These are phyloP conservation scores for Capronia coronata DNA, from an alignment of 2,329 filamentous ascomycete genomes.

Conservation along the genomic window DNA sequence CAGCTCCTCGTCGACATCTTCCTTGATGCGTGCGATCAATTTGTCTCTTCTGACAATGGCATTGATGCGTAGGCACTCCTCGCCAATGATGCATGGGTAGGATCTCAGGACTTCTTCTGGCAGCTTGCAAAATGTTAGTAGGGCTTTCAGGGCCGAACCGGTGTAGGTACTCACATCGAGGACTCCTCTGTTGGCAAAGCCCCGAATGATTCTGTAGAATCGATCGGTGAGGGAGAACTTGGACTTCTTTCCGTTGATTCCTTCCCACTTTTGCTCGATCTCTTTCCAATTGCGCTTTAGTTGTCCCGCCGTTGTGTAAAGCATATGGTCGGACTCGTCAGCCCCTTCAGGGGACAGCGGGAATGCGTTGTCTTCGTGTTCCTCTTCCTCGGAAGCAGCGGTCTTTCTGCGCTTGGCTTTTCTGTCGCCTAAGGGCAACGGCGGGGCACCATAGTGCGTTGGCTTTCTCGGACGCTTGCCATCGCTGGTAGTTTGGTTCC, in stretches of 20 bases:
- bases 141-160: not conserved
- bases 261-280: not conserved
- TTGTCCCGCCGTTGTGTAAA: not conserved
- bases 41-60: not conserved
- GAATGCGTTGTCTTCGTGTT: not conserved
- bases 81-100: not conserved
- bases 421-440: not conserved
- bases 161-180: not conserved
- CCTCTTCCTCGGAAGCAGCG: not conserved
- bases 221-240: not conserved
- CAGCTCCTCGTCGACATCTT: not conserved
- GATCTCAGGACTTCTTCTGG: not conserved
- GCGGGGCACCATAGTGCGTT: not conserved
- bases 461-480: not conserved
- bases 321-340: not conserved
- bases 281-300: not conserved
- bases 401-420: not conserved
- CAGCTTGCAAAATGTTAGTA: not conserved
- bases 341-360: not conserved
- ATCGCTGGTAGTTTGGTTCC: not conserved
- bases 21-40: not conserved
- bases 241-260: not conserved
- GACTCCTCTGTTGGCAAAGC: not conserved
- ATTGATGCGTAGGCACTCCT: not conserved
- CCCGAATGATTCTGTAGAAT: not conserved